A percentile compares a stretch with the other conserved stretches of the same genome.
Conservation (phyloP, 2,329 filamentous ascomycete genomes). For the Pestalotiopsis sp. region DNA sequence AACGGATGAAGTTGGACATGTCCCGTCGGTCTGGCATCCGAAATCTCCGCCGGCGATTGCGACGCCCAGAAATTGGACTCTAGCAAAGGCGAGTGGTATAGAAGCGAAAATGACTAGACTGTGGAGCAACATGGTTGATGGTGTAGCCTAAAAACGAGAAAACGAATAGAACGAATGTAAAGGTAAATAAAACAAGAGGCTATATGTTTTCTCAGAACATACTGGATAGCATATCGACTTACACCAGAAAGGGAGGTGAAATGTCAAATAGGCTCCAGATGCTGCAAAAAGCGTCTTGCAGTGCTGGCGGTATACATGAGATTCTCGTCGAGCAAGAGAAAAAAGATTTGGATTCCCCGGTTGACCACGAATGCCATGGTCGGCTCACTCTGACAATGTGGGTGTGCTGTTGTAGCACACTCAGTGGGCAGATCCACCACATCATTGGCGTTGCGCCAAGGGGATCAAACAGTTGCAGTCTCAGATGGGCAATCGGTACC, state of each 20-base stretch:
- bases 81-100: conserved; percentile 25
- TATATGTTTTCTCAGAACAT: conserved; percentile 3
- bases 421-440: conserved; percentile 1
- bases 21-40: conserved; percentile 49
- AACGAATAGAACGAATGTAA: conserved; percentile 17
- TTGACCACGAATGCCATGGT: neutral
- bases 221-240: neutral
- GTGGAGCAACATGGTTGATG: conserved; percentile 31
- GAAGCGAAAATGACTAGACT: conserved; percentile 19
- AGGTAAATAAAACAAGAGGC: conserved; percentile 4
- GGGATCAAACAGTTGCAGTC: conserved; percentile 17
- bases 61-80: conserved; percentile 39
- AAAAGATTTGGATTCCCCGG: neutral
- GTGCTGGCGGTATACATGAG: neutral
- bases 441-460: conserved; percentile 2
- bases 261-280: neutral
- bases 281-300: neutral
- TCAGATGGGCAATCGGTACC: conserved; percentile 11
- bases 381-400: neutral
- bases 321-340: neutral
- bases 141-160: conserved; percentile 18
- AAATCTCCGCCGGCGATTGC: conserved; percentile 52
- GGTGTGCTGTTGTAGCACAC: conserved; percentile 4
- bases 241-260: conserved; percentile 3
- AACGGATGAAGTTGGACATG: conserved; percentile 37